Base-by-base conservation (phyloP, 345 rosid species). In the Aethionema arabicum region DNA sequence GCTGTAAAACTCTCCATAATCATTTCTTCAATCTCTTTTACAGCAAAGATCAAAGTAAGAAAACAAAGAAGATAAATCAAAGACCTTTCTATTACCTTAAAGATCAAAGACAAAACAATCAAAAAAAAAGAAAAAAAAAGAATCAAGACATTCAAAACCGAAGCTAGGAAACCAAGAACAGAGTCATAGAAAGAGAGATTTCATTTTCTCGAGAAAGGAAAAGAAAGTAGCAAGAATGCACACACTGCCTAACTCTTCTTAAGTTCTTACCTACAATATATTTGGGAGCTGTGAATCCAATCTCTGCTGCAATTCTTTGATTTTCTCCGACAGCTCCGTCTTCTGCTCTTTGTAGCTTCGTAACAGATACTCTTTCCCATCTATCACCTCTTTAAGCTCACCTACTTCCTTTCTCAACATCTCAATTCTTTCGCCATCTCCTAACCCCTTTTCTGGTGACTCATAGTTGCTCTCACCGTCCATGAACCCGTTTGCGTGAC, bases 321-420 rank as follows among this genome's bases (percentile, higher is more conserved):
- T 47, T 83, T 85, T 90, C 79, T 79, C 21, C 4, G 90, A 77
- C 14, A 90, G 91, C 83, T 93, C 97, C 0, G 76, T 36, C 65
- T 87, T 93, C 79, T 93, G 96, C 69, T 87, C 95, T 64, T 90
- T 93, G 72, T 87, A 87, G 79, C 81, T 85, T 52, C 74, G 84
- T 66, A 87, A 45, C 77, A 93, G 73, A 73, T 74, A 93, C 30
- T 90, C 92, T 69, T 93, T 93, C 61, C 96, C 97, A 45, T 85
- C 97, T 65, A 93, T 79, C 56, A 93, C 90, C 59, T 93, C 99
- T 75, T 82, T 87, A 64, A 93, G 68, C 59, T 90, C 97, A 31
- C 82, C 72, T 21, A 90, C 91, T 80, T 93, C 99, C 63, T 75
- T 79, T 77, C 61, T 93, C 79, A 93, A 76, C 88, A 83, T 79